Base-by-base conservation (phyloP, 116 monocot species). In the Zostera marina region DNA sequence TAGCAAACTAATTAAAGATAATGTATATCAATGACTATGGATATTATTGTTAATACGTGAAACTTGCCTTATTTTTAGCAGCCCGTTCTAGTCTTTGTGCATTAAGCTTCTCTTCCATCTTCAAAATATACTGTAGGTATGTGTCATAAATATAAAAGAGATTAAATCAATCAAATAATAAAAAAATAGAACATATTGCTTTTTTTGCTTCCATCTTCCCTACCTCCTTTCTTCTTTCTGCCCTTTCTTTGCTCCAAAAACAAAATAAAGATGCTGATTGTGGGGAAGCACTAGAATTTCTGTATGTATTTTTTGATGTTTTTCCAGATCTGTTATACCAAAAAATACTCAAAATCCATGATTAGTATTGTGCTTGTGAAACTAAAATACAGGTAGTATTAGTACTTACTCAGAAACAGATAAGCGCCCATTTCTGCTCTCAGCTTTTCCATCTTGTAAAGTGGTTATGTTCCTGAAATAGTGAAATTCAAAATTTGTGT, bases 171-270 rank as follows among this genome's bases (percentile, higher is more conserved):
- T 25, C 42, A 40, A 23, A 40, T 57, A 26, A 11, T 26, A 12
- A 41, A 57, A 26, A 39, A 1, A 57, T 12, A 40, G 16, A 19
- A 8, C 21, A 17, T 43, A 22, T 43, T 43, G 16, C 7, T 21
- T 42, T 21, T 14, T 16, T 15, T 32, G 2, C 32, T 32, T 32
- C 32, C 32, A 32, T 32, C 32, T 32, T 32, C 8, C 44, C 23
- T 49, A 44, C 67, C 68, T 68, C 60, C 43, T 42, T 68, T 26
- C 68, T 60, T 42, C 49, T 68, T 48, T 59, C 67, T 22, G 67
- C 59, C 47, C 67, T 58, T 25, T 67, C 67, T n/a, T 59, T 47
- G 39, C 58, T 59, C 67, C 59, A 57, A 41, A 67, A 59, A 24
- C 51, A 58, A 58, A 59, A 67, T 5, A 59, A 47, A 39, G 67